Evolutionary conservation across 2,329 filamentous ascomycete species (phyloP).

Genomic region (Emergomyces orientalis): DNA sequence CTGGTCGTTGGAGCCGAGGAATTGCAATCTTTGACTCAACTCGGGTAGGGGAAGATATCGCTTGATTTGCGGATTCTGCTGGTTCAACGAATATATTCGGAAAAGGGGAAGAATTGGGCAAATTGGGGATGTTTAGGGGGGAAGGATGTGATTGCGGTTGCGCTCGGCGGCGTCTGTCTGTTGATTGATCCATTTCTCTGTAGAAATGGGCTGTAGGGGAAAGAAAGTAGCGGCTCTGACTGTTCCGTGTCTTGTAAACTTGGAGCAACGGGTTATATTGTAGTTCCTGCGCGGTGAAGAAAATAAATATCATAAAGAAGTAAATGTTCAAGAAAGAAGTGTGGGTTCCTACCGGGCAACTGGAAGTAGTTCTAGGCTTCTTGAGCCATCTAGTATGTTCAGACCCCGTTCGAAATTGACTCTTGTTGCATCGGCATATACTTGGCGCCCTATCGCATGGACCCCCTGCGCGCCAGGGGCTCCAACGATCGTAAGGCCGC

Average conservation of each 20-base stretch:
- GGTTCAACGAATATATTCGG: background rate
- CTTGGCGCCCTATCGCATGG: background rate
- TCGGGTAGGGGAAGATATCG: conserved; percentile 4
- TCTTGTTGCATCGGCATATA: background rate
- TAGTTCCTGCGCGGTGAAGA: background rate
- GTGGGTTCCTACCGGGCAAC: background rate
- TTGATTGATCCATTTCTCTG: background rate
- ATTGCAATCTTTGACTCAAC: conserved; percentile 17
- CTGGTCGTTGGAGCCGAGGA: conserved; percentile 15
- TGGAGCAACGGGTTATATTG: background rate
- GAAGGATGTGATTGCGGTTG: background rate
- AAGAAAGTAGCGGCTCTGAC: background rate
- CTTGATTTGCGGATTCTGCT: conserved; percentile 8
- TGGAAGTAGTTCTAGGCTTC: background rate
- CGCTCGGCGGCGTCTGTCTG: background rate
- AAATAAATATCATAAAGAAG: background rate
- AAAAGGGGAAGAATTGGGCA: background rate
- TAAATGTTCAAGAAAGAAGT: background rate
- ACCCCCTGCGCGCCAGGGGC: background rate
- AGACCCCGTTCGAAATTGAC: background rate
- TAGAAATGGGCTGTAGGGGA: background rate
- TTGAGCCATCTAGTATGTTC: background rate
- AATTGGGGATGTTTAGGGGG: background rate
- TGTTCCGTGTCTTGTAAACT: background rate
- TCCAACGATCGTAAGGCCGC: background rate